Percentiles rank a stretch among this genome's conserved stretches.
Conservation (phyloP, 176 grass and related monocot species). For the Guadua angustifolia region DNA sequence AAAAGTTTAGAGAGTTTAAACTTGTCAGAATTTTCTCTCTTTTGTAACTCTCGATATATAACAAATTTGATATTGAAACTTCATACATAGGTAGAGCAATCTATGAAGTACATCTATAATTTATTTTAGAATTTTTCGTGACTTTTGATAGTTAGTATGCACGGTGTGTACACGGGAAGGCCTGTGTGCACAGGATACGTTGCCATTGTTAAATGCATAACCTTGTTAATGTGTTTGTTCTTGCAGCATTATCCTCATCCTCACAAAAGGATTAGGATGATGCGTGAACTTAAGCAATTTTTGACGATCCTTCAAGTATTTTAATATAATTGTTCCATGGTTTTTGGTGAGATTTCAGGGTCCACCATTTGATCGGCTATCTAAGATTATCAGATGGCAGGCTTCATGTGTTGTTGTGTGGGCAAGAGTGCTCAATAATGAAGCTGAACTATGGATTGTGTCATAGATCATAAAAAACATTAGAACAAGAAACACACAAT, state of each 20-base stretch:
- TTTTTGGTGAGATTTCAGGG: conserved; percentile 40
- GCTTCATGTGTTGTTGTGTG: background rate
- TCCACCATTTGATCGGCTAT: conserved; percentile 39
- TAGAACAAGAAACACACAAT: background rate
- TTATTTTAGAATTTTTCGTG: too few species aligned
- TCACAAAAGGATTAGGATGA: conserved; percentile 8
- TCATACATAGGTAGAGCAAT: too few species aligned
- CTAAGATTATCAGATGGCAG: conserved; percentile 11
- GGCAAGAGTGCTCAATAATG: conserved; percentile 38
- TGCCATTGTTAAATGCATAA: conserved; percentile 43
- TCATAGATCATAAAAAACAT: conserved; percentile 20
- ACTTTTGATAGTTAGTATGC: too few species aligned
- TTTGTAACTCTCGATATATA: too few species aligned
- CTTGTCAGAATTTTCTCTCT: too few species aligned
- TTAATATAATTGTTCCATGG: conserved; percentile 1
- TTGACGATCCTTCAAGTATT: background rate
- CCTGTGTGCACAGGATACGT: too few species aligned
- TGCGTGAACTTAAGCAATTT: background rate
- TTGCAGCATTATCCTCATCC: conserved; percentile 42
- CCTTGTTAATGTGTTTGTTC: conserved; percentile 29
- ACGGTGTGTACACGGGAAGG: too few species aligned
- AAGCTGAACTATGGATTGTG: conserved; percentile 11
- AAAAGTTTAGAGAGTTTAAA: too few species aligned
- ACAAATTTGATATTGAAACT: too few species aligned
- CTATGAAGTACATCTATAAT: too few species aligned